These are phyloP conservation scores for Vitrella brassicaformis DNA, from an alignment of 73 alveolate species.

Conservation along the genomic window DNA sequence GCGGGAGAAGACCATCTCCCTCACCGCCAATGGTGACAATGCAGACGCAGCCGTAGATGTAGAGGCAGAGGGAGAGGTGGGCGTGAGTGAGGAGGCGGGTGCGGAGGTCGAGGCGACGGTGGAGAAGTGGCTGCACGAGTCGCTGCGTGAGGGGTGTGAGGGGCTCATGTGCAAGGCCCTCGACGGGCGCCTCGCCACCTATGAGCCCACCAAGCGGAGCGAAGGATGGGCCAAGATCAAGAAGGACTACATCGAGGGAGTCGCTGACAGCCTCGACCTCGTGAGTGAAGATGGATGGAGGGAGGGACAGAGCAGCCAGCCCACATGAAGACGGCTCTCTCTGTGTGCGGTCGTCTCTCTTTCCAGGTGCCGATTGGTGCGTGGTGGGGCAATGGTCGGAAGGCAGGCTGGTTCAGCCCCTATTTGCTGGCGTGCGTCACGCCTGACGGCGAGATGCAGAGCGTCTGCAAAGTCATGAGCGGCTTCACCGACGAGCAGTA, in stretches of 20 bases:
- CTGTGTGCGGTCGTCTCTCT: not conserved
- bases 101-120: not conserved
- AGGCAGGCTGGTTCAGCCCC: conserved; percentile 33
- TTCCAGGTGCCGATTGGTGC: conserved; percentile 35
- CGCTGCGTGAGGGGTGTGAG: not conserved
- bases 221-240: not conserved
- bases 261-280: conserved; percentile 28
- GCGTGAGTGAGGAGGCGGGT: not conserved
- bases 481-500: conserved; percentile 32
- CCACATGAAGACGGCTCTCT: not conserved
- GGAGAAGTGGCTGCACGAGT: not conserved
- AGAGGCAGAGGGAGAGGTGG: not conserved
- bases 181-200: not conserved
- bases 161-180: conserved; percentile 2
- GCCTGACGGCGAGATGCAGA: conserved; percentile 11
- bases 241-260: conserved; percentile 24
- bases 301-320: not conserved
- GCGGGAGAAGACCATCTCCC: too few relatives aligned
- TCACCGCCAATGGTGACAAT: too few relatives aligned
- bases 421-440: conserved; percentile 13
- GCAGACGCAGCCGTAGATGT: not conserved
- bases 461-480: conserved; percentile 34
- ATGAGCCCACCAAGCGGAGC: conserved; percentile 11
- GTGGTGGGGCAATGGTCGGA: conserved; percentile 42
- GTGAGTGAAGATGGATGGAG: not conserved